Percentiles rank a stretch among this genome's conserved stretches.
Conservation (phyloP, 1,284 basidiomycete species). For the Takashimella koratensis region DNA sequence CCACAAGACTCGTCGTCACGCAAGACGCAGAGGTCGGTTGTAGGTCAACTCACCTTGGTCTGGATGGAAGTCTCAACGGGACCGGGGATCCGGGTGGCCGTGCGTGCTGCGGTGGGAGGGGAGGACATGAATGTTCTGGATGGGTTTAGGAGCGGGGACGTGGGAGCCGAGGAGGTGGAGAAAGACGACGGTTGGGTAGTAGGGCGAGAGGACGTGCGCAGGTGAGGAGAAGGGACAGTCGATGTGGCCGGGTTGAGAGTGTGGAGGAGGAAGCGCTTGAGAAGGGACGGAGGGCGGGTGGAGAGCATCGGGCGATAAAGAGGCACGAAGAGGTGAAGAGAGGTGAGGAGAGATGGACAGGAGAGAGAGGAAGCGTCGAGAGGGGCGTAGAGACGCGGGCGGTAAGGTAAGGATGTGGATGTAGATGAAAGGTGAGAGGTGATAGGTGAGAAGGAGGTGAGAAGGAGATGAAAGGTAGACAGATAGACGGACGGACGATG, state of each 20-base stretch:
- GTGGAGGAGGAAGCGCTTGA: slow-evolving; percentile 20
- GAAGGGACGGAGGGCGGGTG: slow-evolving; percentile 17
- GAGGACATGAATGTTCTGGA: slow-evolving; percentile 10
- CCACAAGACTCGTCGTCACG: too few relatives aligned
- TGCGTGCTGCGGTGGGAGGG: slow-evolving; percentile 1
- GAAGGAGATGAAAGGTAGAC: neutral
- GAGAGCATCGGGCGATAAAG: slow-evolving; percentile 12
- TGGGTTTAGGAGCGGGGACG: too few relatives aligned
- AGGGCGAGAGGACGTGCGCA: slow-evolving; percentile 3
- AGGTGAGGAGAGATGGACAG: too few relatives aligned
- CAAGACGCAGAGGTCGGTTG: neutral
- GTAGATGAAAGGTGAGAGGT: slow-evolving; percentile 23
- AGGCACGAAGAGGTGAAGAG: neutral
- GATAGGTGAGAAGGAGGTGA: neutral
- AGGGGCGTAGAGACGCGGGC: neutral
- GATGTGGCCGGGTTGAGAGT: neutral
- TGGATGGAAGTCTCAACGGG: slow-evolving; percentile 47
- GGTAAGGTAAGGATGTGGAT: neutral
- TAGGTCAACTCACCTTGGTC: slow-evolving; percentile 32
- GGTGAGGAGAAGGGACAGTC: neutral
- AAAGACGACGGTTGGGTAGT: neutral
- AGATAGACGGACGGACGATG: neutral
- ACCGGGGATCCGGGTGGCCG: slow-evolving; percentile 38
- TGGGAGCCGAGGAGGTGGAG: slow-evolving; percentile 4
- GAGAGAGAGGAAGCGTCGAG: too few relatives aligned